Conservation (phyloP, 75 land plant species). For the Cryptomeria japonica region DNA sequence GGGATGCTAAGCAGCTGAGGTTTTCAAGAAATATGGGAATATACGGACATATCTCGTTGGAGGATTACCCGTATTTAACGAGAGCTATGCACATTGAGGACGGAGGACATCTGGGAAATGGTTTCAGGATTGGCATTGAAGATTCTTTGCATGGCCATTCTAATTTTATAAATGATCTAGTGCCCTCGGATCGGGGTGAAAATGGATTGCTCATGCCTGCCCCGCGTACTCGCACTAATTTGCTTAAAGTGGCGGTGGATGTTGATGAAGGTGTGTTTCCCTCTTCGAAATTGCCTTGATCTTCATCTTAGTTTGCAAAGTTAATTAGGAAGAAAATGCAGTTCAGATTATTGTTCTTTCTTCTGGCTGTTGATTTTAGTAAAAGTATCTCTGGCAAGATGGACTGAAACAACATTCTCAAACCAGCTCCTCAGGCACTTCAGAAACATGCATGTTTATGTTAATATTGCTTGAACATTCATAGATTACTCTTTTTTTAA, state of each 20-base stretch:
- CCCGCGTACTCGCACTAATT: neutral
- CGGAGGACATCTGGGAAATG: neutral
- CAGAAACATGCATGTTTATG: too few relatives aligned
- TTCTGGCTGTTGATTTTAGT: neutral
- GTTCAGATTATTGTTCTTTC: neutral
- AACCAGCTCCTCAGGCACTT: neutral
- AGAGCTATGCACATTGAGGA: neutral
- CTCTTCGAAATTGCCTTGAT: neutral
- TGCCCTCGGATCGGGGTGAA: neutral
- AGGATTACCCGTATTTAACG: neutral
- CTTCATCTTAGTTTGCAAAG: neutral
- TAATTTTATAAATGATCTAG: neutral
- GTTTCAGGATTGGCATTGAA: neutral
- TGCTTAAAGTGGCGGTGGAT: slow-evolving; percentile 37
- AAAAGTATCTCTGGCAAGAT: neutral
- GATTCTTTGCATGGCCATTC: neutral
- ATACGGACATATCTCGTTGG: neutral
- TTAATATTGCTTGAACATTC: too few relatives aligned
- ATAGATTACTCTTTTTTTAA: too few relatives aligned
- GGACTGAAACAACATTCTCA: neutral
- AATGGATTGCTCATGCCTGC: neutral
- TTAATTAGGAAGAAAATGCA: neutral
- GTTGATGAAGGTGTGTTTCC: slow-evolving; percentile 39
- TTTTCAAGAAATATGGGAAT: neutral
- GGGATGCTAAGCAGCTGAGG: neutral